Evolutionary conservation across 805 yeast genomes (phyloP), one percentile per base, ranked within the genome.

Genomic region (Cyberlindnera lachancei): DNA sequence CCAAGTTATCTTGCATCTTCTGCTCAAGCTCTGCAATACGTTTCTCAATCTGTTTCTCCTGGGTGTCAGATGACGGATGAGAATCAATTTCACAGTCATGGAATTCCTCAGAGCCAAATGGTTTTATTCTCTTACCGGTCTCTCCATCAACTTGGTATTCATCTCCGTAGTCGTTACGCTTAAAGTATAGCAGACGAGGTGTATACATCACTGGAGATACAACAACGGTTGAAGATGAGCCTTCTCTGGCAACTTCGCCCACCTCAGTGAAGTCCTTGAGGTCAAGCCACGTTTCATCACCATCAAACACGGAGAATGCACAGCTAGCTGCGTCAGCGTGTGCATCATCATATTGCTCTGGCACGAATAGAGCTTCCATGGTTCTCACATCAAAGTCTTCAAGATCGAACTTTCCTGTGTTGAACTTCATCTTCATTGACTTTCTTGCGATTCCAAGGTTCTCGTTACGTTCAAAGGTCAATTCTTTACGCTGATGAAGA

Each of bases 101-200:
- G 6, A 81, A 73, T 0, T 61, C 48, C 41, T 69, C 71, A 29
- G 64, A 49, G 3, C 74, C 74, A 52, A 75, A 75, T 15, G 76
- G 75, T 17, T 35, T 41, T 7, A 60, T 49, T 33, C 35, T 53
- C 41, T 53, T 44, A 23, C 52, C 56, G 2, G 63, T 56, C 9
- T 50, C 51, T n/a, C 53, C 50, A 40, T 62, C 61, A n/a, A 61
- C 41, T 34, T 64, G 67, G 34, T 48, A 57, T 33, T 49, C 56
- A 25, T 63, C 61, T 3, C 64, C 68, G 38, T 69, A 64, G 31
- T 64, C 66, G 3, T 85, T 75, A 40, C 79, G 75, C 30, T 90
- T 66, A 39, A 70, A 59, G 52, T 84, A 88, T 3, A 79, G 63
- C 50, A 87, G 79, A 27, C 73, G 61, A 5, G 90, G 83, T 1